These are phyloP conservation scores for Mortierella antarctica DNA, from an alignment of 192 early-diverging fungal genomes.

Conservation along the genomic window DNA sequence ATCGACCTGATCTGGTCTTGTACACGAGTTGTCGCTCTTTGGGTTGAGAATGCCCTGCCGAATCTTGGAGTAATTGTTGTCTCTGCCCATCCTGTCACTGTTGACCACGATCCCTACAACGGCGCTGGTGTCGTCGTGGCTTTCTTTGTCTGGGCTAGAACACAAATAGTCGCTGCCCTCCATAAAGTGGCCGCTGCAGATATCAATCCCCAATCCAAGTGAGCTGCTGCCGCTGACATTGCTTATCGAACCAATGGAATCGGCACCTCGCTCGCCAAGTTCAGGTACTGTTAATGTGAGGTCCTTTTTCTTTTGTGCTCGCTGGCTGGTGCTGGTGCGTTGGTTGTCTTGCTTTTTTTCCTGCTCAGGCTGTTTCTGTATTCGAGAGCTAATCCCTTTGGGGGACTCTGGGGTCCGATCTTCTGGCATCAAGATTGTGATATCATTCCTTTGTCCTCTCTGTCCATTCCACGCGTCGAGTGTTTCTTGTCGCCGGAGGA, in stretches of 20 bases:
- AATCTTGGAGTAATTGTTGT: neutral
- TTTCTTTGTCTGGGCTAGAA: no score
- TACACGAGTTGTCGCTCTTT: no score
- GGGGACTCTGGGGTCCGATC: neutral
- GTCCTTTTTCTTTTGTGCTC: neutral
- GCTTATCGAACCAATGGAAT: neutral
- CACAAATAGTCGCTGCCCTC: neutral
- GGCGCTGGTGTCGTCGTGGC: no score
- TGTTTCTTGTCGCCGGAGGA: neutral
- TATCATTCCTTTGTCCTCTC: neutral
- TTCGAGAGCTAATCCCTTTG: no score
- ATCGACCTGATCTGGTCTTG: no score
- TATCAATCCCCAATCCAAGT: slow-evolving; percentile 33
- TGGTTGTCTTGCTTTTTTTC: neutral
- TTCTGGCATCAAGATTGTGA: slow-evolving; percentile 16
- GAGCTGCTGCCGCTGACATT: neutral
- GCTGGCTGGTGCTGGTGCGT: neutral
- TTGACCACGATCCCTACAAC: neutral
- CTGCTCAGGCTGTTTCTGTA: neutral
- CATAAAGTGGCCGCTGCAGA: neutral
- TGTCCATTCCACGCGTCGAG: neutral
- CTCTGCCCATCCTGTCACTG: neutral
- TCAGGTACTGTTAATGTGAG: neutral
- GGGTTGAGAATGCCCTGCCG: no score
- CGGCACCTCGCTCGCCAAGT: no score